Evolutionary conservation across 371 early-diverging fungal species (phyloP), one percentile per base, ranked within the genome.

Genomic region (Mortierella sp.): DNA sequence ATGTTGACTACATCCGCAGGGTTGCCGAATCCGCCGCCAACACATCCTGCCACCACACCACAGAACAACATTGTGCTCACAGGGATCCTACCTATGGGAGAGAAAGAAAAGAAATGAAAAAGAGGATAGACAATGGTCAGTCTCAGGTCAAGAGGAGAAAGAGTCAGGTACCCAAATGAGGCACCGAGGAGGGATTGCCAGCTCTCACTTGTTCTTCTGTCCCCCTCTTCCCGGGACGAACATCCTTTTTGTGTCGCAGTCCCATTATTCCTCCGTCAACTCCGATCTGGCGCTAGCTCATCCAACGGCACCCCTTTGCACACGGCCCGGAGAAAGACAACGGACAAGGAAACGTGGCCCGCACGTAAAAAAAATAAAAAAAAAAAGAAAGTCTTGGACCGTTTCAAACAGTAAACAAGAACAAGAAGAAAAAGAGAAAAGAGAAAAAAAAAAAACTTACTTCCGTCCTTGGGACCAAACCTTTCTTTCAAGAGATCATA

Each of bases 1-100:
- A 95, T 91, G 66, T 95, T 94, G 44, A 92, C 90, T 5, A 95
- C 87, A 73, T 96, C 96, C 11, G 94, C 94, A 1, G 96, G 95
- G 66, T 92, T 93, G 56, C 94, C 95, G 65, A 88, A 89, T 55
- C 89, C 86, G 1, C 95, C 96, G 43, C 94, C 95, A 18, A 93
- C 76, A 25, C 88, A 88, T 44, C 96, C 96, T 58, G 93, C 93
- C 21, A 88, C 62, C 28, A 88, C 81, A 12, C 90, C 92, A 43
- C 91, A 87, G n/a, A 87, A 2, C 19, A 93, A 74, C 80, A 89
- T 86, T 48, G 89, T 85, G 74, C 81, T 75, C 28, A 87, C 81
- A 0, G 89, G 85, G 46, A 88, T 79, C n/a, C 75, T 60, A 47
- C 88, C 89, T 82, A 57, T 26, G 6, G 16, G 26, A 28, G 6